phyloP scores from a whole-genome alignment of 2,329 filamentous ascomycete genomes.

The Blastomyces emzantsi region DNA sequence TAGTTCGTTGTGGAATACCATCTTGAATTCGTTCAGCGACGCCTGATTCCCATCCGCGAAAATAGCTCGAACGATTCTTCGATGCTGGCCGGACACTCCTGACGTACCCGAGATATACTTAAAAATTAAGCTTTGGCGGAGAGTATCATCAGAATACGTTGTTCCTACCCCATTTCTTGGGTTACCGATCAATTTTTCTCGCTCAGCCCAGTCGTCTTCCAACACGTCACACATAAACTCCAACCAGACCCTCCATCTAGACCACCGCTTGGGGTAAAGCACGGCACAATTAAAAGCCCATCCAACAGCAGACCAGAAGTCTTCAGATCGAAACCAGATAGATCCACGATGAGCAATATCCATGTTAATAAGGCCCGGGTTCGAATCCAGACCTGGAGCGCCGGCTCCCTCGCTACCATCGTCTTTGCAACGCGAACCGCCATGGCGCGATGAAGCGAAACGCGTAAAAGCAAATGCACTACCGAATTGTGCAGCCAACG shows the following conservation, averaged over 20 bases:
- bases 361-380: slow-evolving; percentile 47
- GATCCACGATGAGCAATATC: slow-evolving; percentile 56
- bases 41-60: slow-evolving; percentile 37
- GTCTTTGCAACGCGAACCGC: slow-evolving; percentile 21
- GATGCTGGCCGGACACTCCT: slow-evolving; percentile 27
- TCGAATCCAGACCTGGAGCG: slow-evolving; percentile 36
- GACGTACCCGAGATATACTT: slow-evolving; percentile 32
- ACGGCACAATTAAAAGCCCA: slow-evolving; percentile 92
- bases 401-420: slow-evolving; percentile 25
- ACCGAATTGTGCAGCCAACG: slow-evolving; percentile 59
- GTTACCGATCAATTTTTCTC: slow-evolving; percentile 18
- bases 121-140: slow-evolving; percentile 34
- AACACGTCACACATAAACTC: slow-evolving; percentile 53
- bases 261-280: slow-evolving; percentile 64
- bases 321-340: slow-evolving; percentile 65
- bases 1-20: slow-evolving; percentile 40
- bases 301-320: slow-evolving; percentile 82
- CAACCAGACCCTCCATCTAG: slow-evolving; percentile 71
- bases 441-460: slow-evolving; percentile 27
- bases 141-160: not conserved
- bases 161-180: not conserved
- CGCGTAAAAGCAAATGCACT: slow-evolving; percentile 61
- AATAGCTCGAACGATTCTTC: slow-evolving; percentile 39
- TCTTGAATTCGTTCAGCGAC: slow-evolving; percentile 35
- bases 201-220: slow-evolving; percentile 37